phyloP scores from a whole-genome alignment of 179 eudicot genomes.

The Carnegiea gigantea region DNA sequence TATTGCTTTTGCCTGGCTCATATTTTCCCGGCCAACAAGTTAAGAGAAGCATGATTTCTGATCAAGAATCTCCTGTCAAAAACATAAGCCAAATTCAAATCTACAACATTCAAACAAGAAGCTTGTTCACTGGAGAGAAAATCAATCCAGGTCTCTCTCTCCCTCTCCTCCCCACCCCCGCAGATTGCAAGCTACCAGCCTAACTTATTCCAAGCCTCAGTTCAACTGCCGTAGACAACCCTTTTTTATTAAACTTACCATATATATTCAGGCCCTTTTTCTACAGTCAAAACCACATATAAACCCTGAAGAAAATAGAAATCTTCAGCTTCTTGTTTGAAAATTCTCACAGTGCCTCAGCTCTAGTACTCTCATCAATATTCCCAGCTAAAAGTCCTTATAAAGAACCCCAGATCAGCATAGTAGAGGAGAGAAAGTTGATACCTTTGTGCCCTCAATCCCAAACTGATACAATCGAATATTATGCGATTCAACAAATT shows the following conservation, averaged over 20 bases:
- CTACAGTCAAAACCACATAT: background rate
- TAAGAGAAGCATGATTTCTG: background rate
- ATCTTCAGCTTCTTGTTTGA: background rate
- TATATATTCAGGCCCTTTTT: too few relatives aligned
- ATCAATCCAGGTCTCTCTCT: too few relatives aligned
- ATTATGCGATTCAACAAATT: slow-evolving; percentile 51
- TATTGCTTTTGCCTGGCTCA: background rate
- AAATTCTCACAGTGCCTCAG: background rate
- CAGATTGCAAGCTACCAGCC: background rate
- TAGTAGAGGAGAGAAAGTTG: background rate
- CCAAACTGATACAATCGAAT: slow-evolving; percentile 68
- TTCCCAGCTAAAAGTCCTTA: background rate
- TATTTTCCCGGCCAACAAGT: background rate
- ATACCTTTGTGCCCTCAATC: slow-evolving; percentile 87
- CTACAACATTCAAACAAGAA: background rate
- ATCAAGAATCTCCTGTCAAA: background rate
- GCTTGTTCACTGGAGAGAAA: too few relatives aligned
- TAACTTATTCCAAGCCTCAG: background rate
- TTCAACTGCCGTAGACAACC: background rate
- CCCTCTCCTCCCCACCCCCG: background rate
- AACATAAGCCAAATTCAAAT: background rate
- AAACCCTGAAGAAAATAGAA: background rate
- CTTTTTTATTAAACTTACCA: background rate
- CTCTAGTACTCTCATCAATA: background rate
- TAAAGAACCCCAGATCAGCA: background rate